A percentile compares a stretch with the other conserved stretches of the same genome.
Evolutionary conservation across 2,329 filamentous ascomycete species (phyloP).

Genomic region (Cercospora sojina): DNA sequence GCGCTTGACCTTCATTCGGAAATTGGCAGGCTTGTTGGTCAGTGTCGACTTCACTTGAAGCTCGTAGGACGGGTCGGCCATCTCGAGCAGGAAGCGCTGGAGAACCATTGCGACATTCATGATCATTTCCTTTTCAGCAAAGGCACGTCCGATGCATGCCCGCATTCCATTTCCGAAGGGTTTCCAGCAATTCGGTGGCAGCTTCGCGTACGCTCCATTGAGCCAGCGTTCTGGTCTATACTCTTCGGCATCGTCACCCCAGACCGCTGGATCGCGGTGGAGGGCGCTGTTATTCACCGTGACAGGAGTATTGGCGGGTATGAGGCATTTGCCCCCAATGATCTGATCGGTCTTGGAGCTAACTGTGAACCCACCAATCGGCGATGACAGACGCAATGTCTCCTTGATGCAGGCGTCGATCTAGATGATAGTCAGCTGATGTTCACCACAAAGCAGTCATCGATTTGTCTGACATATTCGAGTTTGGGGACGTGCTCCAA

Average conservation of each 20-base stretch:
- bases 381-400: slow-evolving; percentile 55
- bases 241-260: no score
- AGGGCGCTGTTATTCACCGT: no score
- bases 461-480: slow-evolving; percentile 42
- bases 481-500: slow-evolving; percentile 54
- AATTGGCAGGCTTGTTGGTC: slow-evolving; percentile 47
- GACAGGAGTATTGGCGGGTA: no score
- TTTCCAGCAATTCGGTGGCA: slow-evolving; percentile 49
- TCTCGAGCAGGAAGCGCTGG: slow-evolving; percentile 47
- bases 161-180: slow-evolving; percentile 56
- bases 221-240: slow-evolving; percentile 52
- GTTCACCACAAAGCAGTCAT: no score
- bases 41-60: slow-evolving; percentile 47
- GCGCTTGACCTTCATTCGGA: slow-evolving; percentile 38
- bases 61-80: slow-evolving; percentile 47
- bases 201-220: slow-evolving; percentile 43
- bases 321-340: no score
- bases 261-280: no score
- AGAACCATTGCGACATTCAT: slow-evolving; percentile 46
- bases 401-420: slow-evolving; percentile 56
- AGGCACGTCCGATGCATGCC: slow-evolving; percentile 54
- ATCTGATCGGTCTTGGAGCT: slow-evolving; percentile 29
- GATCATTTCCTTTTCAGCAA: slow-evolving; percentile 56
- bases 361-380: slow-evolving; percentile 11
- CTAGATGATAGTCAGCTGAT: not conserved